Percentiles rank a stretch among this genome's conserved stretches.
phyloP scores from a whole-genome alignment of 805 yeast species.

The Candida succiphila region DNA sequence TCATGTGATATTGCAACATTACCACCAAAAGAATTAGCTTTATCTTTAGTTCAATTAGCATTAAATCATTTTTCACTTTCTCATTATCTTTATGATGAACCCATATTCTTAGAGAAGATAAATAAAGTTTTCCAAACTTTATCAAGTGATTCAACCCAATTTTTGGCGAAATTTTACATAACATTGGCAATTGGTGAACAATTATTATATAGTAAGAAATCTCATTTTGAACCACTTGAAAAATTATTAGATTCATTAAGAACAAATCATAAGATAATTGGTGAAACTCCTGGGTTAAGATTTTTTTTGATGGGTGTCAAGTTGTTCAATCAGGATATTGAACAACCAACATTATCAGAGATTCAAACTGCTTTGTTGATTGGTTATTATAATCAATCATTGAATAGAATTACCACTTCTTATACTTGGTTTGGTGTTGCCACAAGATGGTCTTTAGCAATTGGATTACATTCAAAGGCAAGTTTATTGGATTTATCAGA shows the following conservation, averaged over 20 bases:
- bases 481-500: slow-evolving; percentile 3
- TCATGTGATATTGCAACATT: slow-evolving; percentile 5
- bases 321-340: slow-evolving; percentile 16
- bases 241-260: not conserved
- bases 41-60: slow-evolving; percentile 9
- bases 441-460: slow-evolving; percentile 19
- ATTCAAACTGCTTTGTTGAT: slow-evolving; percentile 25
- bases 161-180: slow-evolving; percentile 9
- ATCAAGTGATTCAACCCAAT: slow-evolving; percentile 8
- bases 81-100: slow-evolving; percentile 15
- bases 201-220: slow-evolving; percentile 11
- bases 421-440: slow-evolving; percentile 26
- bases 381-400: slow-evolving; percentile 25
- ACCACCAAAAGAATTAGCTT: slow-evolving; percentile 8
- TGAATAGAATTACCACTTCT: slow-evolving; percentile 25
- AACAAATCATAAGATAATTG: not conserved
- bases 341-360: slow-evolving; percentile 21
- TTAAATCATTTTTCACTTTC: slow-evolving; percentile 10
- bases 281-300: slow-evolving; percentile 20
- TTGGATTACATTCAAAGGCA: slow-evolving; percentile 22
- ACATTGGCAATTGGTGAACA: slow-evolving; percentile 18
- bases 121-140: slow-evolving; percentile 11
- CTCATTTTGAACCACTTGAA: slow-evolving; percentile 5
- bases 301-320: slow-evolving; percentile 17
- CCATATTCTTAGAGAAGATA: slow-evolving; percentile 9